Conservation (phyloP, 129 eudicot genomes). For the Saposhnikovia divaricata region DNA sequence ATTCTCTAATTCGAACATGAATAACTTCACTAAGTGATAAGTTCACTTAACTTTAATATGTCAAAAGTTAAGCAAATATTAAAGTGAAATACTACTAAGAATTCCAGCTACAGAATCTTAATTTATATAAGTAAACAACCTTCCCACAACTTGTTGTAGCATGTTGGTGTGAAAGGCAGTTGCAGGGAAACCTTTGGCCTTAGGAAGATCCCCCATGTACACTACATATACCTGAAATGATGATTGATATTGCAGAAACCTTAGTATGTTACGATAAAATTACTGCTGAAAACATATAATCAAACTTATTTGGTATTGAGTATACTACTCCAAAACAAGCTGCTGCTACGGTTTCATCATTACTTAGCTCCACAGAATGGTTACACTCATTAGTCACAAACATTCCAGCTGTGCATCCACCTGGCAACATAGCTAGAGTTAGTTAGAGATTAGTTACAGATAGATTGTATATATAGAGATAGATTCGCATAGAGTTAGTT, state of each 20-base stretch:
- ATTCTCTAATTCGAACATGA: background rate
- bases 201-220: constrained; percentile 71
- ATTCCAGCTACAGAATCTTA: background rate
- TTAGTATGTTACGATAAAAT: background rate
- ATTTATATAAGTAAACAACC: constrained; percentile 23
- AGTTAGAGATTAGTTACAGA: too few species aligned
- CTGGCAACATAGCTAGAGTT: too few species aligned
- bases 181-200: constrained; percentile 29
- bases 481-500: too few species aligned
- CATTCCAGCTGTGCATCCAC: too few species aligned
- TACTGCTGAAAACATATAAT: background rate
- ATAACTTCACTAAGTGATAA: background rate
- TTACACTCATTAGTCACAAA: too few species aligned
- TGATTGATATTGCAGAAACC: background rate
- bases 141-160: constrained; percentile 48
- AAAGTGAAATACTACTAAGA: background rate
- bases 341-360: too few species aligned
- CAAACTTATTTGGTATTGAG: background rate
- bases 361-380: too few species aligned
- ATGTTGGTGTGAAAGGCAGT: constrained; percentile 44
- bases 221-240: constrained; percentile 59
- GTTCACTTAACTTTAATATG: background rate
- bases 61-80: background rate
- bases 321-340: too few species aligned
- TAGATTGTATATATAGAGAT: too few species aligned